phyloP scores from a whole-genome alignment of 2,329 filamentous ascomycete genomes.

The Atkinsonella hypoxylon region DNA sequence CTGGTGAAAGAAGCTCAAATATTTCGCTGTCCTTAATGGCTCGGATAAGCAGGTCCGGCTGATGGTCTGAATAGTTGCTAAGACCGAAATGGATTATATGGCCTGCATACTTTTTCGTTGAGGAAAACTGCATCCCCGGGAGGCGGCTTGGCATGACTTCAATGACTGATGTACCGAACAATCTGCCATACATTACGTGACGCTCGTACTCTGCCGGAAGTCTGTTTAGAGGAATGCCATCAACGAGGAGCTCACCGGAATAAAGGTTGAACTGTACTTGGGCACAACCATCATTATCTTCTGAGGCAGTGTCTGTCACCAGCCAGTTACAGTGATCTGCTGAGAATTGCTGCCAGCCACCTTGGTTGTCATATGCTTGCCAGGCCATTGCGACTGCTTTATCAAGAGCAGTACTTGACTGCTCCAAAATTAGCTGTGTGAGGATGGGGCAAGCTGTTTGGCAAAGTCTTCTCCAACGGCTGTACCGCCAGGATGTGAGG shows the following conservation, averaged over 20 bases:
- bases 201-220: conserved; percentile 32
- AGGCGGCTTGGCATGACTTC: conserved; percentile 11
- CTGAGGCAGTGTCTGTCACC: not conserved
- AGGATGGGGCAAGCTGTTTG: conserved; percentile 1
- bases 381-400: not conserved
- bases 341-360: not conserved
- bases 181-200: conserved; percentile 15
- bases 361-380: not conserved
- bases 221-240: conserved; percentile 35
- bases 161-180: conserved; percentile 8
- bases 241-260: conserved; percentile 37
- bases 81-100: conserved; percentile 25
- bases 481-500: not conserved
- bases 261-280: conserved; percentile 36
- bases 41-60: conserved; percentile 21
- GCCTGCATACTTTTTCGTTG: conserved; percentile 19
- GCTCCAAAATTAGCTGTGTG: not conserved
- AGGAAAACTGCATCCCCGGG: conserved; percentile 26
- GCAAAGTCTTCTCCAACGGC: not conserved
- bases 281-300: not conserved
- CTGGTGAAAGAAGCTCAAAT: conserved; percentile 22
- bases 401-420: not conserved
- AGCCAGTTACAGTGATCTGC: conserved; percentile 1
- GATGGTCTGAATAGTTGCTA: not conserved
- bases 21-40: conserved; percentile 7